Percentiles rank a stretch among this genome's conserved stretches.
Conservation (phyloP, 371 early-diverging fungal genomes). For the Haplosporangium sp. region DNA sequence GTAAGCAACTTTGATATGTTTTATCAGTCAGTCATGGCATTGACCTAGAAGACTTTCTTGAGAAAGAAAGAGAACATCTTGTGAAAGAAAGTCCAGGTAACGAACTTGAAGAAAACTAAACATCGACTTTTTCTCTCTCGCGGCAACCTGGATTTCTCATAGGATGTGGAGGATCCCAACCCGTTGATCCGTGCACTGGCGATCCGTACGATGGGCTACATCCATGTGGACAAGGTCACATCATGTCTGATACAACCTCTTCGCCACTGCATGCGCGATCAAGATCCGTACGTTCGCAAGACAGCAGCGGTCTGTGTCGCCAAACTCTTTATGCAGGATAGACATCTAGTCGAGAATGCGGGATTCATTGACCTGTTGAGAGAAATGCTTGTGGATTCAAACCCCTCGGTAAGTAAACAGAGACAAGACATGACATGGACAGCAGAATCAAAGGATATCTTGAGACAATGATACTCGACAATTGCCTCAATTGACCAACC, state of each 20-base stretch:
- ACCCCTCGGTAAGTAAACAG: slow-evolving; percentile 82
- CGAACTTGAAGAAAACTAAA: neutral
- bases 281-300: slow-evolving; percentile 81
- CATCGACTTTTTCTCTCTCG: neutral
- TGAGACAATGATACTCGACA: neutral
- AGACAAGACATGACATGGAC: neutral
- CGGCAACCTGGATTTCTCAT: neutral
- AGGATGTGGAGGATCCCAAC: slow-evolving; percentile 96
- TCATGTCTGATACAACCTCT: slow-evolving; percentile 90
- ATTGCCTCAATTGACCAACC: slow-evolving; percentile 58
- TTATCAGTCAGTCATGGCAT: too few species aligned
- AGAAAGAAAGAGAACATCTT: too few species aligned
- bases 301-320: slow-evolving; percentile 75
- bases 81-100: neutral
- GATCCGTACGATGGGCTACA: slow-evolving; percentile 91
- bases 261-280: slow-evolving; percentile 83
- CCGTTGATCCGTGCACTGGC: slow-evolving; percentile 96
- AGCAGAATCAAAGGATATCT: too few species aligned
- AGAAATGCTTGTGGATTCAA: slow-evolving; percentile 92
- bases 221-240: slow-evolving; percentile 81
- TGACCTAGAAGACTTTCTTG: too few species aligned
- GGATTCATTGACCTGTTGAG: slow-evolving; percentile 87
- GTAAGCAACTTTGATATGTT: slow-evolving; percentile 40
- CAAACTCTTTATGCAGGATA: slow-evolving; percentile 88
- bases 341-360: slow-evolving; percentile 77